These are phyloP conservation scores for Penstemon barbatus DNA, from an alignment of 257 asterid genomes.

Conservation along the genomic window DNA sequence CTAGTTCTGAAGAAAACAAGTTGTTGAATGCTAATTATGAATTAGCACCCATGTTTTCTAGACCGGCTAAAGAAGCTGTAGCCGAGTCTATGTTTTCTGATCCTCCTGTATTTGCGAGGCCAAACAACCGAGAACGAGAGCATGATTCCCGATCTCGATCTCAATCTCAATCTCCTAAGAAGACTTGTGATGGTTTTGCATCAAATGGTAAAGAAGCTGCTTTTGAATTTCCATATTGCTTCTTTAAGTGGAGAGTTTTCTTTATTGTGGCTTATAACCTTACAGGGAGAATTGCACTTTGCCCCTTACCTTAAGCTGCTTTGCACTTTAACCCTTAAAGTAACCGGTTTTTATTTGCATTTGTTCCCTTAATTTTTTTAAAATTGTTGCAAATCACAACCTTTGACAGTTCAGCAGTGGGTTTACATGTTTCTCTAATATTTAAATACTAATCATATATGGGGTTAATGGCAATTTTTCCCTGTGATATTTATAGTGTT, in stretches of 20 bases:
- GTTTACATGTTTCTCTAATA: no score
- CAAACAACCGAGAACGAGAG: slow-evolving; percentile 30
- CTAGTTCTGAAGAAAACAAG: slow-evolving; percentile 22
- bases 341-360: background rate
- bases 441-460: no score
- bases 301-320: no score
- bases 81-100: slow-evolving; percentile 32
- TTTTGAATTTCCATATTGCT: background rate
- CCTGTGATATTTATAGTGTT: no score
- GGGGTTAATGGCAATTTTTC: no score
- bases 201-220: slow-evolving; percentile 37
- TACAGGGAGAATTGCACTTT: no score
- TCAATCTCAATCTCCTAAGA: slow-evolving; percentile 34
- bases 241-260: background rate
- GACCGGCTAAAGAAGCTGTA: slow-evolving; percentile 38
- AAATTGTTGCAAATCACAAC: background rate
- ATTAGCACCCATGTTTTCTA: slow-evolving; percentile 55
- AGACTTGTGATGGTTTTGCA: slow-evolving; percentile 25
- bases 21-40: slow-evolving; percentile 28
- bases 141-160: slow-evolving; percentile 18
- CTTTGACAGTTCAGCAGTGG: background rate
- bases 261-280: background rate
- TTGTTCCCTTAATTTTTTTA: background rate
- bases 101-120: slow-evolving; percentile 60
- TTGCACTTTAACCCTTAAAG: no score